Evolutionary conservation across 306 rosid species (phyloP), one percentile per base, ranked within the genome.

Genomic region (Herpetospermum pedunculosum): DNA sequence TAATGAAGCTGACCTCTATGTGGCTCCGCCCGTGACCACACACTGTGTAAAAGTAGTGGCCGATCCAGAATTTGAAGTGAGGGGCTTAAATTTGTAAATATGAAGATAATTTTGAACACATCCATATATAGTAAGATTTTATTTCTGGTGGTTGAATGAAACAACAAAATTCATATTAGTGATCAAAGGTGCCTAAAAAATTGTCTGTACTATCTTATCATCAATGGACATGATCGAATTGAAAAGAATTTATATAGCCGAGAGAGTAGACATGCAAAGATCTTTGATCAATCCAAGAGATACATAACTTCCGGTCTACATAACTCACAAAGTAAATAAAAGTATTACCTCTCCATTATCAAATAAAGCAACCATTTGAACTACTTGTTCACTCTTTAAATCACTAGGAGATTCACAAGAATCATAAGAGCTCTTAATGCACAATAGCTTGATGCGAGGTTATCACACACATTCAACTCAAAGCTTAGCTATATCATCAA

Each of bases 361-460:
- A 89, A 94, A 94, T 77, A 94, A 86, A 76, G 98, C 98, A 84
- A 91, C 95, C 98, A 94, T 94, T 46, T 96, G 88, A 75, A 94
- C 79, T 55, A 91, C 86, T 29, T 86, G 90, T 60, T 89, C 97
- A 57, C 74, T 84, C 72, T 88, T 81, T 55, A 91, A 80, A 81
- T 85, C 88, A 64, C 79, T 73, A 54, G 82, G 78, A 62, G 90
- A 89, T 80, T 81, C 79, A 73, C 87, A 80, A 5, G 98, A 91
- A 84, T 91, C 98, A 78, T 80, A 53, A 94, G 96, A 57, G 97
- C 98, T 83, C 96, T 85, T 68, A 94, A 75, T 3, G 97, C 94
- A 81, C 98, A 91, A 83, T 82, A 94, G 82, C 98, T 91, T 71
- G 98, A 94, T 71, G 96, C 98, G 23, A 94, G 97, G 73, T 93